Evolutionary conservation across 306 rosid genomes (phyloP), one percentile per base, ranked within the genome.

Genomic region (Corylus heterophylla): DNA sequence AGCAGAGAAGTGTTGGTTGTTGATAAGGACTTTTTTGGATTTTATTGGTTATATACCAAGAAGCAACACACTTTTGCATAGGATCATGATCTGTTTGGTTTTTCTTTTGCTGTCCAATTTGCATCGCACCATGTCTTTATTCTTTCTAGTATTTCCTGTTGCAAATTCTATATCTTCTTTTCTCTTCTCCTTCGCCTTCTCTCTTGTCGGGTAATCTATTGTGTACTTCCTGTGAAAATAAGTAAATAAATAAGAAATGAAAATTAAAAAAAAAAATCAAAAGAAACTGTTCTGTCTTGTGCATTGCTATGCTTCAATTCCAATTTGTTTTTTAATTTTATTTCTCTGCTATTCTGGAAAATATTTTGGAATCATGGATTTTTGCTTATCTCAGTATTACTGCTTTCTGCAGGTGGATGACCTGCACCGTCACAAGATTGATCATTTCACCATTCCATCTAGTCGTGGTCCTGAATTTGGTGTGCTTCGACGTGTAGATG

Each of bases 371-470:
- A 71, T 20, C 47, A 45, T 72, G 29, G 49, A 56, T 81, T 64
- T 80, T 17, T 39, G 68, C 69, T 85, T 70, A 83, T 87, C 70
- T 69, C 16, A 50, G 59, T 48, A 12, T 13, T 76, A 70, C 66
- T 81, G 78, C 35, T 76, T 62, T 74, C 70, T 71, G 29, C 89
- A 95, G 98, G 92, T 89, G 81, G 78, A 74, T 83, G 99, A 95
- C 86, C 93, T 95, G 82, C 99, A 95, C 76, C 92, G 97, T 66
- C 99, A 91, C 90, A 93, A 95, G 79, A 95, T 95, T 72, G 99
- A 93, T 88, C 97, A 95, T 84, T 91, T 95, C 75, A 91, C 98
- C 31, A 86, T 93, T 89, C 87, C 92, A 74, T 79, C 90, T 13
- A 75, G 69, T n/a, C 90, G 93, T 59, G 98, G 98, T 59, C 92